Evolutionary conservation across 352 stramenopile genomes (phyloP).

Genomic region (Phytophthora tubulina): DNA sequence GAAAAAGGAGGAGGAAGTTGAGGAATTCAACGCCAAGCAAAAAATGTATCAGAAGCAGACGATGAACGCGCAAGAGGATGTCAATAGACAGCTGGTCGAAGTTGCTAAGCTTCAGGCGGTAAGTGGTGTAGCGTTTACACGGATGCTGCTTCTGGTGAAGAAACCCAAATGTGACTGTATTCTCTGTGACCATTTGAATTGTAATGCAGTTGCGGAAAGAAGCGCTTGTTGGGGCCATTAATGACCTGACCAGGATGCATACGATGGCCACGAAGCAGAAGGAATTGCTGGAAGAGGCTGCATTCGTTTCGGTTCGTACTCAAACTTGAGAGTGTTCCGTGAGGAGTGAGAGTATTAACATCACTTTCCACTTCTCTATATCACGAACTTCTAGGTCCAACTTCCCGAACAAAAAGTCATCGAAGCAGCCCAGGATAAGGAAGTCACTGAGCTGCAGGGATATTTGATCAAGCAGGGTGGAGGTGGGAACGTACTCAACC

Average conservation of each 20-base stretch:
- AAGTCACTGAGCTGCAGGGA: slow-evolving; percentile 74
- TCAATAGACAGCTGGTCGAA: slow-evolving; percentile 75
- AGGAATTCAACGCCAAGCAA: slow-evolving; percentile 68
- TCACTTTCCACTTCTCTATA: no score
- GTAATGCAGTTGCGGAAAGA: slow-evolving; percentile 72
- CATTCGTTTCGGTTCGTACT: slow-evolving; percentile 74
- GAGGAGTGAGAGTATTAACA: not conserved
- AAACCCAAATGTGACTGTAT: not conserved
- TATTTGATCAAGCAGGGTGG: slow-evolving; percentile 91
- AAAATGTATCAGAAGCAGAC: slow-evolving; percentile 67
- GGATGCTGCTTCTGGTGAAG: not conserved
- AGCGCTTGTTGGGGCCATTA: slow-evolving; percentile 69
- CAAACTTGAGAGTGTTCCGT: not conserved
- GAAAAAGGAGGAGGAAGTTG: slow-evolving; percentile 62
- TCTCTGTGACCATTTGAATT: not conserved
- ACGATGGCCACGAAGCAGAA: slow-evolving; percentile 73
- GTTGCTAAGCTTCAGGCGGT: slow-evolving; percentile 73
- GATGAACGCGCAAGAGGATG: slow-evolving; percentile 62
- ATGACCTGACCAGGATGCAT: slow-evolving; percentile 75
- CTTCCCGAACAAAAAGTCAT: slow-evolving; percentile 84
- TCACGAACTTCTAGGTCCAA: slow-evolving; percentile 55
- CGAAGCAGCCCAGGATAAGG: slow-evolving; percentile 75
- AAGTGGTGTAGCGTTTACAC: slow-evolving; percentile 18
- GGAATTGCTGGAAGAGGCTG: slow-evolving; percentile 77
- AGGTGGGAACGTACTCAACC: slow-evolving; percentile 80